Percentiles rank a stretch among this genome's conserved stretches.
Evolutionary conservation across 2,329 filamentous ascomycete genomes (phyloP).

Genomic region (Epicoccum sorghinum): DNA sequence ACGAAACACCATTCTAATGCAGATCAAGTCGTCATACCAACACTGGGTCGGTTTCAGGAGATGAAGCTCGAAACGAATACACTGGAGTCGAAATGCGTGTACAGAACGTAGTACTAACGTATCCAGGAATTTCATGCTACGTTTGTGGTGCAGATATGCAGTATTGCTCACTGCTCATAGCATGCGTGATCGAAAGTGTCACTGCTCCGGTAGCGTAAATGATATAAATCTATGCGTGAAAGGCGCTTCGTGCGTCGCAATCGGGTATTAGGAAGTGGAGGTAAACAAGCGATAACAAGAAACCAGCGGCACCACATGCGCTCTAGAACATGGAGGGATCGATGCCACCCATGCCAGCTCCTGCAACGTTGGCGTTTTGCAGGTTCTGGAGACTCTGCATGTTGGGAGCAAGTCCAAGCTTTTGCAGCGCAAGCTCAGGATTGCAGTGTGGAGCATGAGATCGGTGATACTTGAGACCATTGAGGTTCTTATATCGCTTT

Average conservation of each 20-base stretch:
- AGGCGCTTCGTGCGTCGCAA: conserved; percentile 29
- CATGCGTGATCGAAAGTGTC: conserved; percentile 5
- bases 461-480: conserved; percentile 90
- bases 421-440: conserved; percentile 71
- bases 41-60: conserved; percentile 30
- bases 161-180: conserved; percentile 8
- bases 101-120: conserved; percentile 23
- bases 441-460: conserved; percentile 84
- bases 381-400: conserved; percentile 50
- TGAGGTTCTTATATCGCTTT: conserved; percentile 98
- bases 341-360: conserved; percentile 62
- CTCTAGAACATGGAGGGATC: conserved; percentile 57
- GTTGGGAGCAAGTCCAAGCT: conserved; percentile 46
- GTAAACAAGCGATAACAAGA: conserved; percentile 6
- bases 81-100: conserved; percentile 31
- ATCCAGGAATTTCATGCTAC: conserved; percentile 15
- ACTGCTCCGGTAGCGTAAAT: conserved; percentile 11
- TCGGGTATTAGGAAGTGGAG: conserved; percentile 34
- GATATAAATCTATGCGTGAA: conserved; percentile 27
- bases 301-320: conserved; percentile 1
- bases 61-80: conserved; percentile 36
- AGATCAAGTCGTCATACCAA: conserved; percentile 43
- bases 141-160: conserved; percentile 4
- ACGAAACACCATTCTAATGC: conserved; percentile 42
- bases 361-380: conserved; percentile 56